Evolutionary conservation across 2,329 filamentous ascomycete species (phyloP), one percentile per base, ranked within the genome.

Genomic region (Tothia fuscella): DNA sequence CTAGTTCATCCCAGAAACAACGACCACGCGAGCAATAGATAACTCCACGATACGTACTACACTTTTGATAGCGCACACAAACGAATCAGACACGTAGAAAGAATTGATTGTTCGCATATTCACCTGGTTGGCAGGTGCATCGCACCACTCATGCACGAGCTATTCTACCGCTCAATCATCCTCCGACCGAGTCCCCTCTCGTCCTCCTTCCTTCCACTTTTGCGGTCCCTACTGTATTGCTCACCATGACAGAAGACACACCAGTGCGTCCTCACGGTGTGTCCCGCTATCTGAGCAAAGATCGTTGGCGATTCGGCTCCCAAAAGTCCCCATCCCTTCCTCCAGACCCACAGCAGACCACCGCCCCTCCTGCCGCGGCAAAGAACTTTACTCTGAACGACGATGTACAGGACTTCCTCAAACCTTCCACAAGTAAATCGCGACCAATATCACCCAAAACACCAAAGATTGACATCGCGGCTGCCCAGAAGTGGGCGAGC

Each of bases 351-450:
- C 51, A 53, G 39, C 52, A 49, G 38, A 58, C 59, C 42, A 56
- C 66, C 31, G 59, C 67, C 29, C 28, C 20, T 2, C 39, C 39
- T 41, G 48, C 16, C 26, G 50, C 19, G 48, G 52, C 47, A 56
- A 52, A 40, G 49, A 55, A 64, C 48, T 55, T 56, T 42, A 49
- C 52, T 19, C 46, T 60, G 44, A 56, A 63, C 51, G 59, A 66
- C 38, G 66, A 71, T 49, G 66, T 78, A 43, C 65, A 67, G 56
- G 73, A 72, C 53, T 78, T 78, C 56, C 64, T 78, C 43, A 70
- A 68, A 48, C 66, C 70, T 39, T 68, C 67, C 34, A 69, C 66
- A 39, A 61, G 68, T 5, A 64, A 61, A 48, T 39, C 37, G 43
- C 47, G 45, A 53, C 56, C 50, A 56, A 53, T 36, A 47, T 55